These are phyloP conservation scores for Cichorium intybus DNA, from an alignment of 140 eudicot species.

Conservation along the genomic window DNA sequence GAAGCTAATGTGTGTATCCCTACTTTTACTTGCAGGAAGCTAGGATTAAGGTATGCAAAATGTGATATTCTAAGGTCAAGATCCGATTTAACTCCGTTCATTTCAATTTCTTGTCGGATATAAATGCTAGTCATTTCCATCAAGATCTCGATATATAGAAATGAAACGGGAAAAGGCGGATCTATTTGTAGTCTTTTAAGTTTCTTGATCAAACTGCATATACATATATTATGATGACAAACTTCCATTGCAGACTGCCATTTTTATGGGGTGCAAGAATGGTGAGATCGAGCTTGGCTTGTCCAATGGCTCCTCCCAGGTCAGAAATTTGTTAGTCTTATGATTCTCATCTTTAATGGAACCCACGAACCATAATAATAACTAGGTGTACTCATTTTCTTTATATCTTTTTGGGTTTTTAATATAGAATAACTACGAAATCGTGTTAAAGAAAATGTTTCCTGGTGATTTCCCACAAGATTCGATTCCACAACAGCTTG, in stretches of 20 bases:
- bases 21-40: conserved; percentile 64
- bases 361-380: background rate
- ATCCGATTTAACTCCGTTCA: background rate
- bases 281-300: conserved; percentile 93
- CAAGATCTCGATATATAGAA: conserved; percentile 13
- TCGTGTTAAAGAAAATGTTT: conserved; percentile 46
- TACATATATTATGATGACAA: conserved; percentile 1
- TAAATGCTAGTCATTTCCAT: conserved; percentile 8
- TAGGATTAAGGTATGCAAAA: conserved; percentile 61
- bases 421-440: conserved; percentile 49
- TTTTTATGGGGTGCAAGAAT: conserved; percentile 67
- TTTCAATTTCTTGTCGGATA: background rate
- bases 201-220: background rate
- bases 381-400: background rate
- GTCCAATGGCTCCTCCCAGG: conserved; percentile 42
- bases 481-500: conserved; percentile 14
- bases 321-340: conserved; percentile 15
- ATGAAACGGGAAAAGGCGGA: background rate
- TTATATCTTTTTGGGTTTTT: background rate
- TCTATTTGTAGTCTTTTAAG: background rate
- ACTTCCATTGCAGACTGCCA: conserved; percentile 46
- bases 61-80: background rate
- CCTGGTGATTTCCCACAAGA: conserved; percentile 47
- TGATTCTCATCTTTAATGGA: background rate
- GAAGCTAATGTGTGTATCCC: conserved; percentile 11